phyloP scores from a whole-genome alignment of 306 rosid genomes.

The Rosa rugosa region DNA sequence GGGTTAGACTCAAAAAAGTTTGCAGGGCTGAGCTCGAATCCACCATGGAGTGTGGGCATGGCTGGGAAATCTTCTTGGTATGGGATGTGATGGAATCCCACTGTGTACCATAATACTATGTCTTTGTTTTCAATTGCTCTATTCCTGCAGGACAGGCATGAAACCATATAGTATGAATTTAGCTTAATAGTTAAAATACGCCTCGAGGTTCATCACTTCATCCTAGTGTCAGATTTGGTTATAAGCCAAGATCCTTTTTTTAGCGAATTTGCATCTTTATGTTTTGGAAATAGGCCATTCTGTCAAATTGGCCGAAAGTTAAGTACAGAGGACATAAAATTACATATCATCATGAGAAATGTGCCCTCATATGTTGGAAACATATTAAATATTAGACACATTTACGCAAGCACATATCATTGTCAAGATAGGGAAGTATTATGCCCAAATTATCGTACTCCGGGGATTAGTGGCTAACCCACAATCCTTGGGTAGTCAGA shows the following conservation, averaged over 20 bases:
- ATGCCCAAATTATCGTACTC: too few relatives aligned
- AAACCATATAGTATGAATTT: too few relatives aligned
- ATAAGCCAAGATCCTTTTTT: too few relatives aligned
- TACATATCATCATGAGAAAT: too few relatives aligned
- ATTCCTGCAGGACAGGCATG: constrained; percentile 41
- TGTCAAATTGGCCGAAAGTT: neutral
- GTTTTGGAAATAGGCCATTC: too few relatives aligned
- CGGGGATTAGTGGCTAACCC: too few relatives aligned
- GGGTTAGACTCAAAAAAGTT: constrained; percentile 74
- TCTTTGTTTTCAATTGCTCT: constrained; percentile 78
- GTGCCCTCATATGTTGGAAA: too few relatives aligned
- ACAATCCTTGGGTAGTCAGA: too few relatives aligned
- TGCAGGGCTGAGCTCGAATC: constrained; percentile 83
- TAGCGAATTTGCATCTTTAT: neutral
- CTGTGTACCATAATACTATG: constrained; percentile 77
- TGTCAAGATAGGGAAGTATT: too few relatives aligned
- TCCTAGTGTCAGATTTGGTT: neutral
- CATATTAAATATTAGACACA: too few relatives aligned
- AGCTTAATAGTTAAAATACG: neutral
- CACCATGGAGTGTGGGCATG: constrained; percentile 71
- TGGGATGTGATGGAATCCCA: constrained; percentile 86
- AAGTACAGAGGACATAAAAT: too few relatives aligned
- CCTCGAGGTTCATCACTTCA: neutral
- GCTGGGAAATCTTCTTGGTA: constrained; percentile 85
- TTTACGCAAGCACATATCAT: too few relatives aligned